These are phyloP conservation scores for Clonostachys rhizophaga DNA, from an alignment of 2,329 filamentous ascomycete species.

Conservation along the genomic window DNA sequence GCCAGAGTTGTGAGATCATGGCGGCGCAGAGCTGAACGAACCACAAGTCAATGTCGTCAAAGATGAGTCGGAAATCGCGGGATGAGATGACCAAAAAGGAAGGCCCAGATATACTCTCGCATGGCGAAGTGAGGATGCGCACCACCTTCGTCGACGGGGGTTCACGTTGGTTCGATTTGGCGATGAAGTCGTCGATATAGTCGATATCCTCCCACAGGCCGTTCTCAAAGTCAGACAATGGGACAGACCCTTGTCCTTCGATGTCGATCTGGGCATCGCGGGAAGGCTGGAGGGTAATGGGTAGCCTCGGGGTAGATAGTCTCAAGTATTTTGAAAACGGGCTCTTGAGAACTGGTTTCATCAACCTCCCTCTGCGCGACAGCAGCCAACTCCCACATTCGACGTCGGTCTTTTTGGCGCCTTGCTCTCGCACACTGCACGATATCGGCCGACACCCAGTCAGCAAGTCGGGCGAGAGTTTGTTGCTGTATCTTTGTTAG, in stretches of 20 bases:
- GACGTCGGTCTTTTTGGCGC: constrained; percentile 30
- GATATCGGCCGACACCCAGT: constrained; percentile 32
- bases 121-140: constrained; percentile 27
- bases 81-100: constrained; percentile 30
- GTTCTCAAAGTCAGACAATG: background rate
- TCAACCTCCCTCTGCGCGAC: constrained; percentile 8
- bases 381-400: constrained; percentile 27
- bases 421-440: constrained; percentile 25
- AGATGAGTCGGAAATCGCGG: constrained; percentile 33
- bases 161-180: background rate
- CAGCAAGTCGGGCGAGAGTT: constrained; percentile 15
- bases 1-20: constrained; percentile 26
- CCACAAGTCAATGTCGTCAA: constrained; percentile 40
- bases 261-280: background rate
- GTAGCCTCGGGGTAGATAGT: background rate
- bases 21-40: constrained; percentile 33
- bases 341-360: background rate
- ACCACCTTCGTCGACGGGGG: constrained; percentile 19
- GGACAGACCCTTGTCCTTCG: background rate
- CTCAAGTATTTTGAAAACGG: background rate
- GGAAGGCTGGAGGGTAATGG: background rate
- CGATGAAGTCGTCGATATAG: background rate
- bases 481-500: constrained; percentile 19
- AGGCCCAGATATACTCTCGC: constrained; percentile 19
- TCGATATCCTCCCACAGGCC: background rate